phyloP scores from a whole-genome alignment of 495 filamentous ascomycete genomes.

The Penicillium cosmopolitanum region DNA sequence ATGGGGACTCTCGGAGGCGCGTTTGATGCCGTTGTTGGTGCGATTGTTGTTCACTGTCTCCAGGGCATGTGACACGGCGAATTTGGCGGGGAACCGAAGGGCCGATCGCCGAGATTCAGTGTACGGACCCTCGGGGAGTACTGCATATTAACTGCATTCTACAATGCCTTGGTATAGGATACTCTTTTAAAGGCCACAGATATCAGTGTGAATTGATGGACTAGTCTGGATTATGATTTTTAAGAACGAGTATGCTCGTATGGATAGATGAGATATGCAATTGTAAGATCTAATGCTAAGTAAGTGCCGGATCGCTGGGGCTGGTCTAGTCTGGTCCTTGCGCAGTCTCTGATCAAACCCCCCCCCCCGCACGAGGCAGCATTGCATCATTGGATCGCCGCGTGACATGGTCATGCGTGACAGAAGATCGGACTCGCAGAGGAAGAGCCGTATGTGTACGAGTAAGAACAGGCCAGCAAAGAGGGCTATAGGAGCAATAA shows the following conservation, averaged over 20 bases:
- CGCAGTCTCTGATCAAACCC: background rate
- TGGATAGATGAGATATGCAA: too few species aligned
- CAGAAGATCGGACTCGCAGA: background rate
- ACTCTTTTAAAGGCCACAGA: background rate
- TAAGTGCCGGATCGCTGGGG: background rate
- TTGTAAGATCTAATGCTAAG: background rate
- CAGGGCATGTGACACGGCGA: slow-evolving; percentile 28
- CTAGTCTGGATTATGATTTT: too few species aligned
- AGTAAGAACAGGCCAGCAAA: too few species aligned
- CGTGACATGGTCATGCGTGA: slow-evolving; percentile 7
- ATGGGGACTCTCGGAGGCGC: background rate
- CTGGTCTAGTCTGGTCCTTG: background rate
- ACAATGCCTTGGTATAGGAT: background rate
- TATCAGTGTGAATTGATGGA: too few species aligned
- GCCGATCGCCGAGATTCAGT: slow-evolving; percentile 30
- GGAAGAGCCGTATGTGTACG: too few species aligned
- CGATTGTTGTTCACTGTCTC: background rate
- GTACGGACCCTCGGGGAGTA: too few species aligned
- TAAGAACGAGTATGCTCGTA: too few species aligned
- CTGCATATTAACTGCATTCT: background rate
- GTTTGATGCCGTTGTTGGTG: background rate
- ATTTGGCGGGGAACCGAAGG: slow-evolving; percentile 33
- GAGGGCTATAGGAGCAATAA: background rate
- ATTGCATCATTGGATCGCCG: slow-evolving; percentile 8
- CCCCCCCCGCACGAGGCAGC: slow-evolving; percentile 8